Conservation (phyloP, 257 asterid species). For the Cruciata laevipes region DNA sequence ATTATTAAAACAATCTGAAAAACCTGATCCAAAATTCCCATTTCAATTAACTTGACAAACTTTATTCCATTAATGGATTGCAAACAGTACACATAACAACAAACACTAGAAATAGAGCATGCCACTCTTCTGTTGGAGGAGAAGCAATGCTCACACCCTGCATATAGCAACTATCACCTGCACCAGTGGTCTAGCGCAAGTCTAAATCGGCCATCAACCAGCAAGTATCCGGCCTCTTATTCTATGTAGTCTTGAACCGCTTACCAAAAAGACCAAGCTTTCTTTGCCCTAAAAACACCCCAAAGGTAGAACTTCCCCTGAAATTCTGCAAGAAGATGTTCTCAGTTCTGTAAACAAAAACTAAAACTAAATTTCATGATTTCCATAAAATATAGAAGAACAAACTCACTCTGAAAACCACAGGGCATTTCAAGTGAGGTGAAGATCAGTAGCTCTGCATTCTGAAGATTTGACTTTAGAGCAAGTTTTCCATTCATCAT, state of each 20-base stretch:
- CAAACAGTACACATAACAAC: too few species aligned
- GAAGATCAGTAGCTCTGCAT: conserved; percentile 79
- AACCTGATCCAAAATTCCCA: neutral
- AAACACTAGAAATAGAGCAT: neutral
- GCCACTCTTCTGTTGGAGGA: neutral
- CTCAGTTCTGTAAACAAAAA: neutral
- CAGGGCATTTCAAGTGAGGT: conserved; percentile 61
- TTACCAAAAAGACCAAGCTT: conserved; percentile 6
- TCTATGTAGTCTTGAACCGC: neutral
- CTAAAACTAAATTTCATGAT: neutral
- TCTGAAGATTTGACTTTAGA: conserved; percentile 40
- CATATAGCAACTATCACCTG: neutral
- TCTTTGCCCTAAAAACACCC: conserved; percentile 70
- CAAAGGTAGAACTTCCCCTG: conserved; percentile 54
- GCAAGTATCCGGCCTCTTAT: neutral
- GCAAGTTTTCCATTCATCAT: conserved; percentile 51
- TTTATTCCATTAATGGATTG: neutral
- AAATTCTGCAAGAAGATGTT: conserved; percentile 44
- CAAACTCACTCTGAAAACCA: conserved; percentile 62
- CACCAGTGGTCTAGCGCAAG: neutral
- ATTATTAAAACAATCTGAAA: too few species aligned
- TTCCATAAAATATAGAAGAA: neutral
- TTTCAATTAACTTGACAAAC: neutral
- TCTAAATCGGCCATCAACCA: neutral
- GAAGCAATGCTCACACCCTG: conserved; percentile 1